Evolutionary conservation across 306 rosid species (phyloP).

Genomic region (Citrullus colocynthis): DNA sequence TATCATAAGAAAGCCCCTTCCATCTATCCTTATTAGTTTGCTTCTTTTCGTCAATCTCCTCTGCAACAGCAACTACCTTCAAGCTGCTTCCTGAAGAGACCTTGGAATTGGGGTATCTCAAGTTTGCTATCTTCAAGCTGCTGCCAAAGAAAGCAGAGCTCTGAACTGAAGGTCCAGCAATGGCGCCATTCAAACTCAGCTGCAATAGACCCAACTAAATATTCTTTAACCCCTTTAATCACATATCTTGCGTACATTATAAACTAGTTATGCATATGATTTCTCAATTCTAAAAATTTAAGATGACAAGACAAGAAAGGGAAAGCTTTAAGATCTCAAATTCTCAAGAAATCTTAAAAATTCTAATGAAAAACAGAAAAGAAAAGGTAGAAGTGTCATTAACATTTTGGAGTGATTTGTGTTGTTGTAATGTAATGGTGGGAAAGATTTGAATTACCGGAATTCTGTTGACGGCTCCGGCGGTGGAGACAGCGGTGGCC

Average conservation of each 20-base stretch:
- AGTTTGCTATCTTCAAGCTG: constrained; percentile 38
- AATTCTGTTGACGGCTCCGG: constrained; percentile 36
- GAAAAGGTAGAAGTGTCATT: neutral
- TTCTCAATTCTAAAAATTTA: no score
- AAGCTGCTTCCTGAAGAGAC: constrained; percentile 30
- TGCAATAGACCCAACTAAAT: constrained; percentile 10
- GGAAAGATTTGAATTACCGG: constrained; percentile 29
- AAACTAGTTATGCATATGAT: no score
- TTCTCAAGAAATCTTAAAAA: neutral
- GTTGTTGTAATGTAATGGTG: neutral
- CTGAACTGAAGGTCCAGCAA: constrained; percentile 34
- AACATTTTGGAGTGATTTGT: neutral
- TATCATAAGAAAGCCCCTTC: constrained; percentile 40
- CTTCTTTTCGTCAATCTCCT: constrained; percentile 22
- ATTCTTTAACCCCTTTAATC: neutral
- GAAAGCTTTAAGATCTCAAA: neutral
- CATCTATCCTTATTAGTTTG: constrained; percentile 40
- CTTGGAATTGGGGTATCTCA: constrained; percentile 26
- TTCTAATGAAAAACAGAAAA: neutral
- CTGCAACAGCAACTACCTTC: constrained; percentile 33
- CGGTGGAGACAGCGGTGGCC: constrained; percentile 51
- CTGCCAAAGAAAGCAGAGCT: constrained; percentile 49
- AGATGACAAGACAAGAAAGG: no score
- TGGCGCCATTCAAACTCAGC: constrained; percentile 45
- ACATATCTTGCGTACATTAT: neutral